Percentiles rank a stretch among this genome's conserved stretches.
These are phyloP conservation scores for Nannochloris sp. DNA, from an alignment of 139 green algal species.

Conservation along the genomic window DNA sequence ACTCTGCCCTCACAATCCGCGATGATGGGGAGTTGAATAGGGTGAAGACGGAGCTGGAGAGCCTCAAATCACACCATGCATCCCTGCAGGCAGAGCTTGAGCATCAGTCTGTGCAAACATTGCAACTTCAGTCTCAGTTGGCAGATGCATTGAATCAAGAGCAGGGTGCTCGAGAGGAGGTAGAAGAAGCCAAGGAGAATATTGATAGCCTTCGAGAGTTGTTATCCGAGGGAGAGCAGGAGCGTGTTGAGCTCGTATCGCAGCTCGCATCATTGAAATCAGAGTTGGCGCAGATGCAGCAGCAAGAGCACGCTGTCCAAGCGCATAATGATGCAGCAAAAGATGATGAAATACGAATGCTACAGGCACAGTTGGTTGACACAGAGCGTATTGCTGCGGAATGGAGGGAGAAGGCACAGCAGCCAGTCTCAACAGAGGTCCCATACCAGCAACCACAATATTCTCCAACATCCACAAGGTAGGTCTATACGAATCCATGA, in stretches of 20 bases:
- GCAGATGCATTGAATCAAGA: not conserved
- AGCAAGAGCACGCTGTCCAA: not conserved
- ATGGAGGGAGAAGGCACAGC: too few relatives aligned
- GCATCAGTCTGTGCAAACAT: not conserved
- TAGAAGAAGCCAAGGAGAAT: not conserved
- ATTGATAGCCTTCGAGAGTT: not conserved
- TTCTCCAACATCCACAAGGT: too few relatives aligned
- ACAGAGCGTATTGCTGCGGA: too few relatives aligned
- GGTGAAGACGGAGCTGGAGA: not conserved
- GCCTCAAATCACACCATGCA: not conserved
- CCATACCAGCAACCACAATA: too few relatives aligned
- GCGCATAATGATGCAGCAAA: not conserved
- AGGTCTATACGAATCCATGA: too few relatives aligned
- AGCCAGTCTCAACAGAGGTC: too few relatives aligned
- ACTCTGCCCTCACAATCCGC: not conserved
- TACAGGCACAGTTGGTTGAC: too few relatives aligned
- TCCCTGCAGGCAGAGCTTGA: not conserved
- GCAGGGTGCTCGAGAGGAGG: constrained; percentile 6
- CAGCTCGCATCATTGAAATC: not conserved
- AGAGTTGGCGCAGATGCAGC: not conserved
- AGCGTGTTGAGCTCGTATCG: not conserved
- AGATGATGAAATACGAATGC: not conserved
- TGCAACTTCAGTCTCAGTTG: too few relatives aligned
- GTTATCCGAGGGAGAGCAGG: not conserved
- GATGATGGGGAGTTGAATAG: not conserved